Percentiles rank a stretch among this genome's conserved stretches.
Evolutionary conservation across 805 yeast species (phyloP).

Genomic region (Kodamaea neixiangensis): DNA sequence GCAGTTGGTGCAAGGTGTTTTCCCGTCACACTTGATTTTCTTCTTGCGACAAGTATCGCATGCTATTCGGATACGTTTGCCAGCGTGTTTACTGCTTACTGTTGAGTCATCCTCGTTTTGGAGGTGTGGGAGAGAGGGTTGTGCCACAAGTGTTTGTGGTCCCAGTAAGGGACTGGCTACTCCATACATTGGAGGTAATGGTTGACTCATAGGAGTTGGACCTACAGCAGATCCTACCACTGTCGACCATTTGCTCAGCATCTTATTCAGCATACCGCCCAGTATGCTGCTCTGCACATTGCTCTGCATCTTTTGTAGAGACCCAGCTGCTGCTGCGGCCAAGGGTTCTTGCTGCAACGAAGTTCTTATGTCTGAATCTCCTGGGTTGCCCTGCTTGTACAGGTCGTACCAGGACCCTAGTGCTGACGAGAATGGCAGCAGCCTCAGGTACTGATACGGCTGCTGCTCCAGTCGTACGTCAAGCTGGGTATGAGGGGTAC

Average conservation of each 20-base stretch:
- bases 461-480: neutral
- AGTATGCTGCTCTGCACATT: too few relatives aligned
- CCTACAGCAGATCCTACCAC: too few relatives aligned
- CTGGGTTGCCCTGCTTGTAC: neutral
- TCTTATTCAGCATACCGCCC: too few relatives aligned
- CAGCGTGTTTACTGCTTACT: constrained; percentile 2
- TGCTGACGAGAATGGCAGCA: neutral
- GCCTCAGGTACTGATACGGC: neutral
- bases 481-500: neutral
- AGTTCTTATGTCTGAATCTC: neutral
- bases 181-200: neutral
- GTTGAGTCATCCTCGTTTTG: neutral
- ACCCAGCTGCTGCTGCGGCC: constrained; percentile 5
- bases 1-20: constrained; percentile 32
- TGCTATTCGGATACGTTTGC: constrained; percentile 22
- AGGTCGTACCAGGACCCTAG: neutral
- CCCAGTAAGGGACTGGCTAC: constrained; percentile 2
- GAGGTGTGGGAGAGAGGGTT: neutral
- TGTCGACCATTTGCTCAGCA: too few relatives aligned
- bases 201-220: neutral
- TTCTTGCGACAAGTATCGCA: constrained; percentile 35
- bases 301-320: constrained; percentile 7
- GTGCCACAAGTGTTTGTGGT: neutral
- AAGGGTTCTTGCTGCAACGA: neutral
- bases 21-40: constrained; percentile 37